Conservation (phyloP, 768 basidiomycete genomes). For the Pluteus cervinus region DNA sequence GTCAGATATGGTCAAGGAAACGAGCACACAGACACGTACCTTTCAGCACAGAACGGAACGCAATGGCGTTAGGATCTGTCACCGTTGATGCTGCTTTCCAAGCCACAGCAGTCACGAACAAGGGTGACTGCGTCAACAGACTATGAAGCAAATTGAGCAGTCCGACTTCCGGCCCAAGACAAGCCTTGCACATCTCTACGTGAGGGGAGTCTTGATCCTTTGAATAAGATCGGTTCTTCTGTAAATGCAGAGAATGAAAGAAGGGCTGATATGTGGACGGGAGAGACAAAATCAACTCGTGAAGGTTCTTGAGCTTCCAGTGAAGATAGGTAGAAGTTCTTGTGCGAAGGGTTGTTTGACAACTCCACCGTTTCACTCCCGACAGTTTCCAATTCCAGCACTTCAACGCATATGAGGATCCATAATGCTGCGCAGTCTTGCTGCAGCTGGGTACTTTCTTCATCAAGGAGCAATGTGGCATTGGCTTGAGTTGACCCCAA, state of each 20-base stretch:
- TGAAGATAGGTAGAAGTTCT: constrained; percentile 52
- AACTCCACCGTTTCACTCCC: constrained; percentile 45
- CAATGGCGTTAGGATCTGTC: constrained; percentile 72
- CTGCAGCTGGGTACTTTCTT: constrained; percentile 59
- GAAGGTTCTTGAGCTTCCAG: constrained; percentile 57
- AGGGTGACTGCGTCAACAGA: constrained; percentile 61
- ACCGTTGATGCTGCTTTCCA: constrained; percentile 65
- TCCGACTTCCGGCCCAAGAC: constrained; percentile 52
- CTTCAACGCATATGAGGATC: constrained; percentile 75
- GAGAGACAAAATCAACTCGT: constrained; percentile 57
- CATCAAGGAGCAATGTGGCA: constrained; percentile 62
- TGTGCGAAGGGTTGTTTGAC: constrained; percentile 40
- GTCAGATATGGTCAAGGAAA: constrained; percentile 3
- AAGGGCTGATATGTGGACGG: constrained; percentile 51
- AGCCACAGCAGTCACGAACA: constrained; percentile 70
- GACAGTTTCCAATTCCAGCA: constrained; percentile 72
- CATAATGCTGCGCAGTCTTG: constrained; percentile 70
- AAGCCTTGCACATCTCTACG: constrained; percentile 50
- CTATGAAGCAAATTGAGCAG: constrained; percentile 52
- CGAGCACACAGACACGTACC: constrained; percentile 40
- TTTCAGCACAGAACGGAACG: constrained; percentile 80
- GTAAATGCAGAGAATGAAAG: constrained; percentile 44
- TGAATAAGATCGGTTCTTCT: constrained; percentile 35
- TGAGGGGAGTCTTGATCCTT: constrained; percentile 56
- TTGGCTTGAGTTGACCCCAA: constrained; percentile 64